These are phyloP conservation scores for Vigna hirtella DNA, from an alignment of 306 rosid species.

Conservation along the genomic window DNA sequence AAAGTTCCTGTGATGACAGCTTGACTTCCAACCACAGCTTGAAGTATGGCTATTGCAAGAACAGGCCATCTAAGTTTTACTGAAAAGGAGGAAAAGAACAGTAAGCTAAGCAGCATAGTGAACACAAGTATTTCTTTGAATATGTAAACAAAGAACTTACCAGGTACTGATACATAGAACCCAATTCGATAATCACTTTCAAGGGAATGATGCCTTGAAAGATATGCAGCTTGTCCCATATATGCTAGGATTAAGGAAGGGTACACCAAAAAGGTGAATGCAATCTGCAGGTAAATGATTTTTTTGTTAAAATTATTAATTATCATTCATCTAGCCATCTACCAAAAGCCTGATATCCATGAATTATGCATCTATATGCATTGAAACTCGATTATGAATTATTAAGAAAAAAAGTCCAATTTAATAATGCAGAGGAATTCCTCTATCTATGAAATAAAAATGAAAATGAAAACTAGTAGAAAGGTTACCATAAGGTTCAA, in stretches of 20 bases:
- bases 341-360: constrained; percentile 7
- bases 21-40: constrained; percentile 98
- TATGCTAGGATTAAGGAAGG: constrained; percentile 91
- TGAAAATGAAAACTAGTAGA: neutral
- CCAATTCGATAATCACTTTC: constrained; percentile 79
- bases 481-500: neutral
- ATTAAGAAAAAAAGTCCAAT: neutral
- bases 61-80: constrained; percentile 91
- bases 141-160: constrained; percentile 51
- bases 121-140: constrained; percentile 9
- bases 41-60: constrained; percentile 91
- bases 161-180: constrained; percentile 94
- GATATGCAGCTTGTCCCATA: constrained; percentile 99
- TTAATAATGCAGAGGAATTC: constrained; percentile 11
- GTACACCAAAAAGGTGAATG: constrained; percentile 89
- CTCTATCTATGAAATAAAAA: neutral
- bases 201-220: constrained; percentile 74
- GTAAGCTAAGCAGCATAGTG: constrained; percentile 38
- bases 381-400: constrained; percentile 9
- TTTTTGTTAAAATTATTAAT: constrained; percentile 45
- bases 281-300: constrained; percentile 70
- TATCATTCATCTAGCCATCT: neutral
- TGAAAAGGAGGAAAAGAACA: constrained; percentile 35
- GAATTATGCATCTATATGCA: constrained; percentile 5
- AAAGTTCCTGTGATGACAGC: constrained; percentile 95